Evolutionary conservation across 768 basidiomycete species (phyloP).

Genomic region (Mycena chlorophos): DNA sequence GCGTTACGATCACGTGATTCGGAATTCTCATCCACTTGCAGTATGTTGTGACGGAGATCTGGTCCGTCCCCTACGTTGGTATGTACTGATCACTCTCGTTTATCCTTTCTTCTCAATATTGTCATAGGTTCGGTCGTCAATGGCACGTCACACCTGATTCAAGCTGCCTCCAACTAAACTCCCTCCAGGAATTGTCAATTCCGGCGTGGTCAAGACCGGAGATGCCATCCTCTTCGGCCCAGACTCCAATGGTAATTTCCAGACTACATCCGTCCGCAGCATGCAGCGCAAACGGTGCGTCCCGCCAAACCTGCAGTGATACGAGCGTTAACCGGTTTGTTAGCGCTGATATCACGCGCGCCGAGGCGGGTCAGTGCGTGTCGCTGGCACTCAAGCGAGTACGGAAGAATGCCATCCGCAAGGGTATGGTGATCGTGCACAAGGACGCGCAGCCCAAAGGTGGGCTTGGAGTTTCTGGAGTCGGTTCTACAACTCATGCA

Average conservation of each 20-base stretch:
- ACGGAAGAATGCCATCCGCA: slow-evolving; percentile 75
- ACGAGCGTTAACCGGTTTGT: not conserved
- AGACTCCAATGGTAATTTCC: slow-evolving; percentile 88
- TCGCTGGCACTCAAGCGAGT: slow-evolving; percentile 91
- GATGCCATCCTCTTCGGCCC: slow-evolving; percentile 87
- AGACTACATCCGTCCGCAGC: slow-evolving; percentile 76
- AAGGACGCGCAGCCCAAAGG: slow-evolving; percentile 80
- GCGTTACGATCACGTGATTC: not conserved
- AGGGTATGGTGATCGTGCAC: slow-evolving; percentile 91
- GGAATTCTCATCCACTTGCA: slow-evolving; percentile 27
- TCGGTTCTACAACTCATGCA: slow-evolving; percentile 2
- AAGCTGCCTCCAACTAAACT: not conserved
- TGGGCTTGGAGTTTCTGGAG: slow-evolving; percentile 29
- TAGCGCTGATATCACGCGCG: slow-evolving; percentile 77
- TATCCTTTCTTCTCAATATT: not conserved
- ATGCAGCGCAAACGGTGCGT: slow-evolving; percentile 90
- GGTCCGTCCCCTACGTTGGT: slow-evolving; percentile 85
- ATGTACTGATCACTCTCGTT: not conserved
- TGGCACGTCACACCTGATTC: slow-evolving; percentile 26
- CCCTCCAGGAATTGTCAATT: slow-evolving; percentile 60
- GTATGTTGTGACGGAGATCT: slow-evolving; percentile 85
- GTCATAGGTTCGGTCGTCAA: slow-evolving; percentile 63
- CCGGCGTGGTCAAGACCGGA: slow-evolving; percentile 72
- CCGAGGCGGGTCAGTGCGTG: slow-evolving; percentile 96
- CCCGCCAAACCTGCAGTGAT: not conserved